Evolutionary conservation across 371 early-diverging fungal genomes (phyloP), one percentile per base, ranked within the genome.

Genomic region (Syncephalastrum racemosum): DNA sequence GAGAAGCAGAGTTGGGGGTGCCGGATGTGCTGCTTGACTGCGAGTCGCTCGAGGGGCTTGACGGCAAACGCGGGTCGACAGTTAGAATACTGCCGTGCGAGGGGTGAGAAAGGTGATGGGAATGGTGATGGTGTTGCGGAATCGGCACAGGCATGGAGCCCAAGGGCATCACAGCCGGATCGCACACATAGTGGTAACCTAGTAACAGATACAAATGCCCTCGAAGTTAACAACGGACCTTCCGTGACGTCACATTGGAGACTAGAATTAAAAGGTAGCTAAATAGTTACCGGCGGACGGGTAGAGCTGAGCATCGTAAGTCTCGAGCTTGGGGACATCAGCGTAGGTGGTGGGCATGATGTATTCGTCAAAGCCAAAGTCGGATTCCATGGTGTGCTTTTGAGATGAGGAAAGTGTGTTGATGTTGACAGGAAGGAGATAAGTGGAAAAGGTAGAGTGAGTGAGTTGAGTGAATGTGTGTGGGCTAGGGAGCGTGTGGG

Each of bases 321-420:
- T 58, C 61, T 71, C 75, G 24, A 71, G 57, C 51, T 75, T 75
- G 52, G 67, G 52, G 48, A 60, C 59, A 43, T 65, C 58, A 42
- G 72, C 51, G 55, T 67, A 74, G 45, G 68, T 71, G 19, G 64
- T 65, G 24, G 71, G 67, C 72, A 75, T 69, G 63, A 75, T 75
- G 67, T 75, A 75, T 56, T 75, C 76, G 50, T 75, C 76, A 70
- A 75, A 75, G 53, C 70, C 68, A 58, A 69, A 71, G 62, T 71
- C 70, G 54, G 66, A 56, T 65, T 74, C 70, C 55, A 67, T 66
- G 16, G 16, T 39, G 20, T 42, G 46, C 24, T 48, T 7, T 53
- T 39, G 31, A 50, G 14, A 45, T 14, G 23, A 31, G 24, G 31
- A 54, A 18, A 27, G 43, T 42, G 22, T 16, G 46, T 8, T 36